Base-by-base conservation (phyloP, 2,329 filamentous ascomycete species). In the Diaporthe vexans region DNA sequence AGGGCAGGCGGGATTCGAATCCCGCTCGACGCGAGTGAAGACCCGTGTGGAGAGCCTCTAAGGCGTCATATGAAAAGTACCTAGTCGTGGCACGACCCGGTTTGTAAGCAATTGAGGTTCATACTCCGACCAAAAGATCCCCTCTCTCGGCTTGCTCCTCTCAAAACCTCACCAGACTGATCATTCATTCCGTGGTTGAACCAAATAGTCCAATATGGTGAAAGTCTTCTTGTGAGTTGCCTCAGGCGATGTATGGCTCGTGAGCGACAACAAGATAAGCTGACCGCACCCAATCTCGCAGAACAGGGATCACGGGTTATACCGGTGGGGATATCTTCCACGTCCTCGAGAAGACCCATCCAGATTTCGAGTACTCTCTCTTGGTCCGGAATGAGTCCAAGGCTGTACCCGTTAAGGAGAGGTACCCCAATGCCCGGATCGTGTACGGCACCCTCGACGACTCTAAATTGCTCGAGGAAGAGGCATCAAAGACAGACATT, bases 241-340 rank as follows among this genome's bases (percentile, higher is more conserved):
- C 0, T 26, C 10, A 9, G 9, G 33, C 4, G 21, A 17, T n/a
- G 2, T 40, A 11, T 40, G 29, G 9, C 4, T 21, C 56, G n/a
- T 21, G 33, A 15, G 13, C n/a, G 26, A 40, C 1, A 21, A 26
- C 21, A 1, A 48, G 56, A 21, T 26, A 71, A 52, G 56, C 69
- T 71, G 69, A 61, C 57, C 9, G 13, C n/a, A 46, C 40, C 13
- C n/a, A 10, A 37, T 13, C 29, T 3, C 24, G 13, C 78, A 81
- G 81, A 17, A 74, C 71, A 51, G 48, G 69, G 15, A 67, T 72
- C 24, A 83, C 86, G 54, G 88, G 88, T 71, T 90, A 88, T 76
- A 84, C 90, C 57, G 88, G 87, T 54, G 88, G 88, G 15, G 85
- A 89, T 67, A 82, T 85, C 21, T 82, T 90, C 7, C 80, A 83